Conservation (phyloP, 805 yeast species). For the Helenozyma baotianmanensis region DNA sequence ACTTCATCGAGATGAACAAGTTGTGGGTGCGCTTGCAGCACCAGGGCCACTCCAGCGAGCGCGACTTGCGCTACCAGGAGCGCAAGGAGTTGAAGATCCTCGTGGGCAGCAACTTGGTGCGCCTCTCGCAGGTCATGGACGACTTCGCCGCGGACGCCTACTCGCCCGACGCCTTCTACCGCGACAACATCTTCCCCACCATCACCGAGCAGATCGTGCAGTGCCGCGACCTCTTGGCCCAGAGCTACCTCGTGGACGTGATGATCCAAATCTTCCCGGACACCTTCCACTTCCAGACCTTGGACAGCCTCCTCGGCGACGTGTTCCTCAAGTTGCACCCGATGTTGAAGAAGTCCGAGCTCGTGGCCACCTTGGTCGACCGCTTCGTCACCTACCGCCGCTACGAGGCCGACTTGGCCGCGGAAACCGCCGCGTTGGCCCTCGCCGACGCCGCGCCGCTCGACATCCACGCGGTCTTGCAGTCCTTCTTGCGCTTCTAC, state of each 20-base stretch:
- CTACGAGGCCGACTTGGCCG: conserved; percentile 23
- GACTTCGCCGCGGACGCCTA: conserved; percentile 48
- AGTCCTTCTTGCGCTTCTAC: conserved; percentile 63
- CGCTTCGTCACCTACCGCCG: conserved; percentile 54
- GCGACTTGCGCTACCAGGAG: conserved; percentile 68
- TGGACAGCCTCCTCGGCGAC: conserved; percentile 56
- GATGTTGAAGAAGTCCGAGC: conserved; percentile 58
- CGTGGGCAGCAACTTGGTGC: conserved; percentile 88
- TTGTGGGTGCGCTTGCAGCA: conserved; percentile 96
- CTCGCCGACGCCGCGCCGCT: conserved; percentile 1
- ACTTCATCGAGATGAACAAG: conserved; percentile 96
- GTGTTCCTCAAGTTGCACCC: conserved; percentile 68
- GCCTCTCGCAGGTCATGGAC: conserved; percentile 79
- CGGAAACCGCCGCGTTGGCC: conserved; percentile 2
- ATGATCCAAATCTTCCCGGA: conserved; percentile 93
- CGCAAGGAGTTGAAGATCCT: conserved; percentile 85
- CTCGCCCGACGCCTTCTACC: conserved; percentile 29
- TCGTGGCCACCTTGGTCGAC: conserved; percentile 67
- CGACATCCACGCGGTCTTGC: conserved; percentile 42
- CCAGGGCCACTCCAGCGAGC: conserved; percentile 86
- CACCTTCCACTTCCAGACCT: conserved; percentile 75
- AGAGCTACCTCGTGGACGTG: conserved; percentile 86
- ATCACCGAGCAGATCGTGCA: conserved; percentile 87
- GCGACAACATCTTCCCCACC: conserved; percentile 63
- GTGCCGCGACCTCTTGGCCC: conserved; percentile 89